A percentile compares a stretch with the other conserved stretches of the same genome.
phyloP scores from a whole-genome alignment of 1,284 basidiomycete genomes.

The Ustilago esculenta region DNA sequence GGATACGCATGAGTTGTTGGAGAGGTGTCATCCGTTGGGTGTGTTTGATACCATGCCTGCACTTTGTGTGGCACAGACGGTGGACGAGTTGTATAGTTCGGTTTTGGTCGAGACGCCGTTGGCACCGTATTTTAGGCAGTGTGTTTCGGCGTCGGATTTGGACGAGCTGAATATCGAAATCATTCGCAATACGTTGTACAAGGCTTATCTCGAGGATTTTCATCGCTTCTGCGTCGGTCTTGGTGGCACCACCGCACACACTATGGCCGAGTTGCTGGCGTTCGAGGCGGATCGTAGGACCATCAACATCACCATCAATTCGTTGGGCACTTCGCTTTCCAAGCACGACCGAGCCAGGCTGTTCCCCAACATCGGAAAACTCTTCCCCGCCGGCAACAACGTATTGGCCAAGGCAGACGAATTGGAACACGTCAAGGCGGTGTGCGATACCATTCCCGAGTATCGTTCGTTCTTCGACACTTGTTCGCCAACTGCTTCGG shows the following conservation, averaged over 20 bases:
- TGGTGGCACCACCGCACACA: constrained; percentile 70
- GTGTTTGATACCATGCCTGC: constrained; percentile 99
- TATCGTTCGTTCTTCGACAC: constrained; percentile 87
- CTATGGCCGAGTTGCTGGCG: constrained; percentile 76
- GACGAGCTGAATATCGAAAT: constrained; percentile 99
- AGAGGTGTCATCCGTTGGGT: constrained; percentile 95
- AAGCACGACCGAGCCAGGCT: constrained; percentile 96
- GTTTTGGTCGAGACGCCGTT: constrained; percentile 97
- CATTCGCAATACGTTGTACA: constrained; percentile 99
- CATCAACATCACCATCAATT: constrained; percentile 99
- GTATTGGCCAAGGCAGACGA: constrained; percentile 93
- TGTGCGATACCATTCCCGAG: constrained; percentile 87
- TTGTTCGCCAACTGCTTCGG: constrained; percentile 16
- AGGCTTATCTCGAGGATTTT: constrained; percentile 98
- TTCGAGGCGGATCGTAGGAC: constrained; percentile 97
- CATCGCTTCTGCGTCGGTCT: constrained; percentile 82
- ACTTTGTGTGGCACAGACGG: constrained; percentile 97
- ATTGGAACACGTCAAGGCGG: constrained; percentile 87
- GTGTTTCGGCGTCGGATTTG: constrained; percentile 91
- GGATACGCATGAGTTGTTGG: constrained; percentile 94
- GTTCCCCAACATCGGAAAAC: constrained; percentile 90
- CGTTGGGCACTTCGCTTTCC: constrained; percentile 90
- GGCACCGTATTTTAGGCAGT: constrained; percentile 96
- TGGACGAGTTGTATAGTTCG: constrained; percentile 97
- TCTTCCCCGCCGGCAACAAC: constrained; percentile 97